Evolutionary conservation across 192 early-diverging fungal species (phyloP), one percentile per base, ranked within the genome.

Genomic region (Radiomyces spectabilis): DNA sequence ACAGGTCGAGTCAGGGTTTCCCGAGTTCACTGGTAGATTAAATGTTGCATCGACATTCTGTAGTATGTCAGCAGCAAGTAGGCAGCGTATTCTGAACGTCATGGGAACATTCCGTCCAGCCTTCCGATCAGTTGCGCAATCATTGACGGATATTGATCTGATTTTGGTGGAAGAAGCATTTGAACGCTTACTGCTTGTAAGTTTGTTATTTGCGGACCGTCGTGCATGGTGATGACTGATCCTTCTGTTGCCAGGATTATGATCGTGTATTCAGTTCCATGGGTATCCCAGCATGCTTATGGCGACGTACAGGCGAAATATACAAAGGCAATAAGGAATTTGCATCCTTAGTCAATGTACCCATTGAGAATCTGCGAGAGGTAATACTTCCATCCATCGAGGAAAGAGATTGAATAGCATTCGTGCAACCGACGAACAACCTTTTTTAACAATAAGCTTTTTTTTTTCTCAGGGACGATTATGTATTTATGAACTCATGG

Each of bases 241-340:
- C 30, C 3, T 41, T 41, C 15, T 56, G 2, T 63, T 55, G 9
- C 21, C 52, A 81, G 79, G 95, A 95, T 60, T 98, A 98, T 55
- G 95, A 98, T 73, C 81, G 89, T 45, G 87, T 94, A 31, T 97
- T 97, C 60, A 89, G 87, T 39, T 77, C 88, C 19, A 94, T 95
- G 87, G 95, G 93, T 33, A 86, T 97, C 39, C 93, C 95, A 0
- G 85, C 89, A n/a, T 92, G 89, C 60, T 72, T 97, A 37, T 97
- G 95, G 95, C 79, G 95, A 26, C 82, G 95, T 42, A 94, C 93
- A 4, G 95, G 95, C 33, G 93, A 97, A 64, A 97, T 97, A 31
- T 94, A 90, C 78, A 94, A 93, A 59, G 87, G 89, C 21, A 97
- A 95, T 74, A 84, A 91, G 51, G 92, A 94, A 75, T 97, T 97